These are phyloP conservation scores for Conidiobolus incongruus DNA, from an alignment of 371 early-diverging fungal genomes.

Conservation along the genomic window DNA sequence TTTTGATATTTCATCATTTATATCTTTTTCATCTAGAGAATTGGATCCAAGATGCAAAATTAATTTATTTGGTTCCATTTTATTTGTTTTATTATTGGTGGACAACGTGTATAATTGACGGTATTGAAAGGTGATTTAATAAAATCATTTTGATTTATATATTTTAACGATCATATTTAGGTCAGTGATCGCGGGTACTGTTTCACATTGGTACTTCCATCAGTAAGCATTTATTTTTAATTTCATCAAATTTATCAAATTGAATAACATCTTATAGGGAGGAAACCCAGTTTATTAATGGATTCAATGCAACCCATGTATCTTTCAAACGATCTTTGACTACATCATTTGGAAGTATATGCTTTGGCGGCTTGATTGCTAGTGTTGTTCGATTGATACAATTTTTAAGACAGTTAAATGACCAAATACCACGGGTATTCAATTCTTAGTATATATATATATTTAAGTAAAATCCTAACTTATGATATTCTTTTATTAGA, in stretches of 20 bases:
- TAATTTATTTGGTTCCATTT: neutral
- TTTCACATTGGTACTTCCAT: constrained; percentile 4
- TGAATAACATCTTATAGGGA: too few species aligned
- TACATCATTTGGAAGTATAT: neutral
- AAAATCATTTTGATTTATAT: neutral
- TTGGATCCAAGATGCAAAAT: neutral
- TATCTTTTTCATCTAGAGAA: neutral
- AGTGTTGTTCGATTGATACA: neutral
- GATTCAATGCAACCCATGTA: neutral
- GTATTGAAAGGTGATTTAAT: constrained; percentile 1
- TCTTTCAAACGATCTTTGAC: neutral
- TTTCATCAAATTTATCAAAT: neutral
- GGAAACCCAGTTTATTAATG: neutral
- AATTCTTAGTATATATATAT: neutral
- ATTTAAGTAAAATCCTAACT: neutral
- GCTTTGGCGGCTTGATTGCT: neutral
- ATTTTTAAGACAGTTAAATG: neutral
- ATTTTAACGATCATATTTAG: neutral
- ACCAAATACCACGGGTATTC: neutral
- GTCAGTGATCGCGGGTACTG: constrained; percentile 1
- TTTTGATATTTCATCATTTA: neutral
- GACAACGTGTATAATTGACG: constrained; percentile 1
- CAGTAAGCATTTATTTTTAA: neutral
- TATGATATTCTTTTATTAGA: neutral
- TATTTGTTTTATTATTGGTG: neutral